Conservation (phyloP, 2,329 filamentous ascomycete genomes). For the Nakataea oryzae region DNA sequence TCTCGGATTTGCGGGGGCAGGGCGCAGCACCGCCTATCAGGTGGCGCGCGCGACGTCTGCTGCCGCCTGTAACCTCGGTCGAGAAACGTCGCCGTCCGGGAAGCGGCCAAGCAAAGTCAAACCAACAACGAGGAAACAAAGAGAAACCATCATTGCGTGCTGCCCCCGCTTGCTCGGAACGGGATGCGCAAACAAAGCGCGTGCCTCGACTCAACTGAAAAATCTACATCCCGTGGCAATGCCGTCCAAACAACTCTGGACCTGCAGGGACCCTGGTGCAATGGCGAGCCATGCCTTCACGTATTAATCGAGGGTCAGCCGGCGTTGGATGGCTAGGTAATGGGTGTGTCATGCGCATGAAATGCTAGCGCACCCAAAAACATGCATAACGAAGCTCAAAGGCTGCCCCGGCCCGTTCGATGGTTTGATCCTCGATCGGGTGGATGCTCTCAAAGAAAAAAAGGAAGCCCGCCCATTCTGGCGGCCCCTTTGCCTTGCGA, state of each 20-base stretch:
- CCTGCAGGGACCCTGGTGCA: background rate
- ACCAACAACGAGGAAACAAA: too few species aligned
- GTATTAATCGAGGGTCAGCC: background rate
- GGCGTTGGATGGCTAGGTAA: too few species aligned
- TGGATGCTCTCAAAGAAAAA: too few species aligned
- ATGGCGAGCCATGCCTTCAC: background rate
- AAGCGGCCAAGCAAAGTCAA: background rate
- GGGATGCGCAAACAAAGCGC: background rate
- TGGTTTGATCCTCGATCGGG: background rate
- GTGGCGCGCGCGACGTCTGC: background rate
- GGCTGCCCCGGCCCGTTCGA: background rate
- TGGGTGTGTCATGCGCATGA: background rate
- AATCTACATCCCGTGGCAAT: background rate
- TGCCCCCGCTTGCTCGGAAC: too few species aligned
- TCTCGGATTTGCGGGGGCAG: background rate
- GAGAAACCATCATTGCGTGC: too few species aligned
- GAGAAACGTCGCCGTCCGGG: background rate
- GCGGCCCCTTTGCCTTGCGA: background rate
- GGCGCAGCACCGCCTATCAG: background rate
- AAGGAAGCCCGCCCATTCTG: background rate
- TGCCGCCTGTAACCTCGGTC: background rate
- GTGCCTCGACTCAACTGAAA: background rate
- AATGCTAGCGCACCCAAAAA: background rate
- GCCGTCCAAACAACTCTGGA: background rate
- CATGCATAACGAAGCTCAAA: background rate